Evolutionary conservation across 306 rosid genomes (phyloP), one percentile per base, ranked within the genome.

Genomic region (Pyrus betulifolia): DNA sequence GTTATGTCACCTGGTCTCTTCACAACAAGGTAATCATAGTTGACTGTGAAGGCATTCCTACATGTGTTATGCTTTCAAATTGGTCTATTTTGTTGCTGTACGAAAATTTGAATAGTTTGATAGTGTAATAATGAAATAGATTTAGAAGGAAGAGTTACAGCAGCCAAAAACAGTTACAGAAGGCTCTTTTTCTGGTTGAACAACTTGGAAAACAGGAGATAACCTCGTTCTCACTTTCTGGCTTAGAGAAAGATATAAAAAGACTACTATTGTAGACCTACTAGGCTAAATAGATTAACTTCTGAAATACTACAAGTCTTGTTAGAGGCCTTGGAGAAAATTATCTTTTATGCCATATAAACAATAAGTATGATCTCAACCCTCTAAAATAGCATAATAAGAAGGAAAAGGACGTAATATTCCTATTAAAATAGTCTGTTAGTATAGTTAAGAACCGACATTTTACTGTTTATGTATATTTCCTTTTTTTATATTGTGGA

Each of bases 1-100:
- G 97, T 35, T 95, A 95, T 55, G 97, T 95, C 71, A 85, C 97
- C 60, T 95, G 98, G 98, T 95, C 98, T 71, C 97, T 95, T 69
- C 98, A 95, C 84, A 95, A 95, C 76, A 95, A 95, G 98, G 98
- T 92, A 61, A 28, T 65, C 25, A 82, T 80, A 57, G 64, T 78
- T 87, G 79, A 69, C 58, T 31, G 59, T 40, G 18, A 40, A 54
- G 55, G 74, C 71, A 58, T 84, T 73, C 46, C 18, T 18, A 67
- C 66, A 23, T 72, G 55, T 78, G 25, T 69, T 70, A 52, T 70
- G 31, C 62, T 72, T 58, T 81, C 76, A 54, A 72, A 69, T 69
- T 74, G 55, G 58, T 67, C 11, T 61, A 7, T 66, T 65, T 62
- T 62, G 65, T 23, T 44, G 55, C 69, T 71, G 23, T 58, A 38